phyloP scores from a whole-genome alignment of 1,284 basidiomycete species.

The Cutaneotrichosporon dermatis region DNA sequence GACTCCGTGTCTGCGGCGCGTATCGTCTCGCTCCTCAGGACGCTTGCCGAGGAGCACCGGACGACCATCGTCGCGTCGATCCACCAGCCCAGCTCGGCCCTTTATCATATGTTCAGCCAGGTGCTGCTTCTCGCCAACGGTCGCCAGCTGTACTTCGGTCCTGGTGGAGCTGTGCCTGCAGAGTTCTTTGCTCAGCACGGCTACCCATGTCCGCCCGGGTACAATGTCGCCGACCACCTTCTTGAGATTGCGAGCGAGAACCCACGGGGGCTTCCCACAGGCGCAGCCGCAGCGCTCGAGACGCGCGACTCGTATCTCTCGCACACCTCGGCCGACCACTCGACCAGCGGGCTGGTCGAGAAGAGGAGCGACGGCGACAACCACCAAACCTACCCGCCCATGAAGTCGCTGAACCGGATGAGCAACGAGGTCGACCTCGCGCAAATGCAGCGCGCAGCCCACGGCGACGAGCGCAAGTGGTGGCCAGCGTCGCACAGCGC shows the following conservation, averaged over 20 bases:
- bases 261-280: constrained; percentile 45
- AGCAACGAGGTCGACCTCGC: constrained; percentile 20
- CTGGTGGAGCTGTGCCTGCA: constrained; percentile 62
- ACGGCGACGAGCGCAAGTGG: not conserved
- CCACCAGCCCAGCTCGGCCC: constrained; percentile 76
- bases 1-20: constrained; percentile 82
- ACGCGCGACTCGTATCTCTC: not conserved
- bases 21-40: constrained; percentile 67
- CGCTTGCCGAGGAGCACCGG: constrained; percentile 64
- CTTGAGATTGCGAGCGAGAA: constrained; percentile 72
- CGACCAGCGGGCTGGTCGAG: not conserved
- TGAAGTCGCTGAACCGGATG: not conserved
- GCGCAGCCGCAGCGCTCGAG: constrained; percentile 16
- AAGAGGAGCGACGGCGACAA: not conserved
- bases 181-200: constrained; percentile 59
- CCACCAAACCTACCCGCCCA: not conserved
- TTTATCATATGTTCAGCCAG: constrained; percentile 78
- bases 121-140: constrained; percentile 74
- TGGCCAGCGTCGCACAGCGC: constrained; percentile 24
- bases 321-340: not conserved
- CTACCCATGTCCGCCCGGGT: constrained; percentile 59
- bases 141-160: constrained; percentile 72
- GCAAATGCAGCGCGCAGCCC: not conserved
- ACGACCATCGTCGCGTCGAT: constrained; percentile 80
- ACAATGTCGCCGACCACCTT: constrained; percentile 85